Percentiles rank a stretch among this genome's conserved stretches.
Conservation (phyloP, 805 yeast genomes). For the Spathaspora gorwiae region DNA sequence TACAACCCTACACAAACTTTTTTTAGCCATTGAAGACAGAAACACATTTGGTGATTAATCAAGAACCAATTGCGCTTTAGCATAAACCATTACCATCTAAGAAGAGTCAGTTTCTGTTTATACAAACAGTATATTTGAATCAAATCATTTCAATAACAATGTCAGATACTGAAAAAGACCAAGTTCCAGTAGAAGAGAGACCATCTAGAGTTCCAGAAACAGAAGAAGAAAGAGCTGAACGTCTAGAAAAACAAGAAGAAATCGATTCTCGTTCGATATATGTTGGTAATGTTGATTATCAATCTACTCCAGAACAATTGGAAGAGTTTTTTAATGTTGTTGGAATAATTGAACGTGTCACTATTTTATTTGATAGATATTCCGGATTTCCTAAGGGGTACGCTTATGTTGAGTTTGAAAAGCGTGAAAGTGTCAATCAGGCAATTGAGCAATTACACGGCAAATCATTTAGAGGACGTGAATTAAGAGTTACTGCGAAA, state of each 20-base stretch:
- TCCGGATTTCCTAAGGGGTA: conserved; percentile 52
- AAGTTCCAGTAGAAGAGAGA: background rate
- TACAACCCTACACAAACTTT: too few relatives aligned
- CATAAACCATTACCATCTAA: too few relatives aligned
- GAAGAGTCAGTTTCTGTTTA: too few relatives aligned
- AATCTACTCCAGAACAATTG: conserved; percentile 47
- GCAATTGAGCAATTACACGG: conserved; percentile 46
- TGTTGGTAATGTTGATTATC: conserved; percentile 48
- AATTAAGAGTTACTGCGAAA: conserved; percentile 44
- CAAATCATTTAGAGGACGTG: conserved; percentile 41
- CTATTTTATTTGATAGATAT: conserved; percentile 43
- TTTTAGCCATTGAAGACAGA: too few relatives aligned
- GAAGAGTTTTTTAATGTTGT: conserved; percentile 42
- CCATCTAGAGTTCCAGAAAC: conserved; percentile 15
- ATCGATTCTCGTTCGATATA: conserved; percentile 51
- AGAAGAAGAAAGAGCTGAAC: conserved; percentile 27
- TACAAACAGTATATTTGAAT: too few relatives aligned
- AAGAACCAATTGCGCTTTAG: too few relatives aligned
- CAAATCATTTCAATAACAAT: background rate
- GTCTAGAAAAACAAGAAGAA: conserved; percentile 39
- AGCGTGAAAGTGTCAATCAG: conserved; percentile 33
- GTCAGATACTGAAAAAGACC: background rate
- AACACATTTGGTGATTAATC: too few relatives aligned
- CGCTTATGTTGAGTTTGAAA: conserved; percentile 59
- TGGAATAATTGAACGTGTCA: conserved; percentile 49